Evolutionary conservation across 1,284 basidiomycete species (phyloP).

Genomic region (Cystobasidium sp.): DNA sequence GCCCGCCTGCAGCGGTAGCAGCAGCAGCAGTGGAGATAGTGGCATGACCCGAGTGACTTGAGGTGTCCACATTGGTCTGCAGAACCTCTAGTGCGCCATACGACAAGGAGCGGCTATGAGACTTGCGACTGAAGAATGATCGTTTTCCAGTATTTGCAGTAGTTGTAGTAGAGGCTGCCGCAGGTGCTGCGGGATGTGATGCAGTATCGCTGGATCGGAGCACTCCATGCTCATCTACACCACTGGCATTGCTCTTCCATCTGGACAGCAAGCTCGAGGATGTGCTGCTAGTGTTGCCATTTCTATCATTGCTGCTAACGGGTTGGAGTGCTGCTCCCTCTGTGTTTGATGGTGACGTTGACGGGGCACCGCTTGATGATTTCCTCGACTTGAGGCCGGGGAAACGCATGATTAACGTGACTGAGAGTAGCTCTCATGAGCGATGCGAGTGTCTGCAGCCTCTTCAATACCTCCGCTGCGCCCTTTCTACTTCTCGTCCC

Average conservation of each 20-base stretch:
- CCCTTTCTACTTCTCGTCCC: too few species aligned
- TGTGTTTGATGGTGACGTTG: neutral
- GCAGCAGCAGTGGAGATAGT: constrained; percentile 2
- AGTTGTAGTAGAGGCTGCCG: neutral
- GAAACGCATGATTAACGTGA: constrained; percentile 9
- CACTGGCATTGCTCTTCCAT: constrained; percentile 24
- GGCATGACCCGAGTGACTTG: neutral
- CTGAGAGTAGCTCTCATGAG: neutral
- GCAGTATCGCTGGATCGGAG: neutral
- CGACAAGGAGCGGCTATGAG: constrained; percentile 14
- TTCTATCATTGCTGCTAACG: too few species aligned
- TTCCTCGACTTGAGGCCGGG: constrained; percentile 32
- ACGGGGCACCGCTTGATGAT: constrained; percentile 21
- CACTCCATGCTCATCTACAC: constrained; percentile 11
- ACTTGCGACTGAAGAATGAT: constrained; percentile 22
- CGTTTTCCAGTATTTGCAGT: constrained; percentile 12
- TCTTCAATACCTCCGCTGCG: too few species aligned
- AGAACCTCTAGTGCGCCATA: neutral
- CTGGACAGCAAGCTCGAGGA: constrained; percentile 1
- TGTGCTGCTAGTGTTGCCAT: neutral
- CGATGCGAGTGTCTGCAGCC: neutral
- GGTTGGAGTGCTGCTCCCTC: neutral
- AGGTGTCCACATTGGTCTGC: neutral
- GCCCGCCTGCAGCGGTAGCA: neutral
- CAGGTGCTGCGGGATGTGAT: constrained; percentile 1